These are phyloP conservation scores for Williopsis jadinii DNA, from an alignment of 1,139 yeast species.

Conservation along the genomic window DNA sequence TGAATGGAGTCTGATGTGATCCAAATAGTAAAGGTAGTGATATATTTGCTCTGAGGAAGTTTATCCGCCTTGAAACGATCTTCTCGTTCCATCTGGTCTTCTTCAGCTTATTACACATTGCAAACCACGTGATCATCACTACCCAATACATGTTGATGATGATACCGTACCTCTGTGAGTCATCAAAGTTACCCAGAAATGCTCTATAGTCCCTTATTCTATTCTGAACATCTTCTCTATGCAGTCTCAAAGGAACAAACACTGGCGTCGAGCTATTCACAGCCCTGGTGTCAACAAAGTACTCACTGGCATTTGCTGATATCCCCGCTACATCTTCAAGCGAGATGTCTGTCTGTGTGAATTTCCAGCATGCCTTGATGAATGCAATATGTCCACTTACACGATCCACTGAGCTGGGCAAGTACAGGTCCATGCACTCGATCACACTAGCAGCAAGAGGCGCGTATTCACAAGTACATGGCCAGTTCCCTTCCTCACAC, in stretches of 20 bases:
- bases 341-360: slow-evolving; percentile 5
- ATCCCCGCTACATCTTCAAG: slow-evolving; percentile 5
- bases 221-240: slow-evolving; percentile 4
- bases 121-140: slow-evolving; percentile 11
- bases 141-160: slow-evolving; percentile 18
- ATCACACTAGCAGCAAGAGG: slow-evolving; percentile 17
- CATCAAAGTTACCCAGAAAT: slow-evolving; percentile 20
- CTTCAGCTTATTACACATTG: slow-evolving; percentile 13
- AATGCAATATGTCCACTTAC: slow-evolving; percentile 5
- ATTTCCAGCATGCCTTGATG: slow-evolving; percentile 9
- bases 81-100: slow-evolving; percentile 5
- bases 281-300: slow-evolving; percentile 7
- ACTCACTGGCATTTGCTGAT: slow-evolving; percentile 10
- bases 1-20: slow-evolving; percentile 15
- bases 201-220: slow-evolving; percentile 20
- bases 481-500: slow-evolving; percentile 12
- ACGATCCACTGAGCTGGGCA: slow-evolving; percentile 7
- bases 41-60: slow-evolving; percentile 11
- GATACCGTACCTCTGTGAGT: slow-evolving; percentile 16
- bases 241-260: slow-evolving; percentile 13
- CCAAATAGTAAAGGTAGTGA: slow-evolving; percentile 13
- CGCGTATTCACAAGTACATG: slow-evolving; percentile 15
- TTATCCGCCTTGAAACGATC: slow-evolving; percentile 9
- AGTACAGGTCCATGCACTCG: slow-evolving; percentile 14
- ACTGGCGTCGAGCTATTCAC: slow-evolving; percentile 5